A percentile compares a stretch with the other conserved stretches of the same genome.
Evolutionary conservation across 2,329 filamentous ascomycete genomes (phyloP).

Genomic region (Zymoseptoria tritici): DNA sequence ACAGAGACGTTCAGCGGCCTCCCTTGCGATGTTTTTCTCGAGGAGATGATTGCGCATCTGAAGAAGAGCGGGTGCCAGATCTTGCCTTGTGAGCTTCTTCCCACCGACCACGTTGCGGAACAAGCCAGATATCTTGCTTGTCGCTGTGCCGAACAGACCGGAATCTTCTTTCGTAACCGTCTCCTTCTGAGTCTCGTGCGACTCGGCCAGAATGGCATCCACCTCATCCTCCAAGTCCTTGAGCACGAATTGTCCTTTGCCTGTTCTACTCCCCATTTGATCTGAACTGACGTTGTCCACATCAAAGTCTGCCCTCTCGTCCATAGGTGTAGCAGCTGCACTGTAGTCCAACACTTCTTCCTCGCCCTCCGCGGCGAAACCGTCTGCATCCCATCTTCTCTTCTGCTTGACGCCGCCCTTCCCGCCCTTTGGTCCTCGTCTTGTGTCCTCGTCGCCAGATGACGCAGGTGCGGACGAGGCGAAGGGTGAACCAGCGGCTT

Average conservation of each 20-base stretch:
- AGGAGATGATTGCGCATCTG: slow-evolving; percentile 93
- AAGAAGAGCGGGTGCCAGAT: slow-evolving; percentile 86
- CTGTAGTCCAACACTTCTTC: slow-evolving; percentile 87
- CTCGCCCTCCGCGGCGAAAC: slow-evolving; percentile 74
- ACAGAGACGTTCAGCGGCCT: slow-evolving; percentile 85
- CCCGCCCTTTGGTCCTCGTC: slow-evolving; percentile 43
- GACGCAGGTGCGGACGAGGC: slow-evolving; percentile 56
- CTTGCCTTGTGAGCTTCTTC: slow-evolving; percentile 80
- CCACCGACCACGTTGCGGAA: slow-evolving; percentile 94
- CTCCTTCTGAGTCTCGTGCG: slow-evolving; percentile 57
- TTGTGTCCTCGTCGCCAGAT: slow-evolving; percentile 72
- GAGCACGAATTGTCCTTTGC: slow-evolving; percentile 85
- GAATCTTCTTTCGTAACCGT: slow-evolving; percentile 54
- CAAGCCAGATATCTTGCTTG: slow-evolving; percentile 76
- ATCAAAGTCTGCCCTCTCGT: slow-evolving; percentile 40
- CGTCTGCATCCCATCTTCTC: slow-evolving; percentile 87
- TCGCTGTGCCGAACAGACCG: slow-evolving; percentile 68
- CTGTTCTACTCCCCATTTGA: slow-evolving; percentile 77
- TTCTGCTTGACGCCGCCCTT: slow-evolving; percentile 67
- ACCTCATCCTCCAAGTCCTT: slow-evolving; percentile 93
- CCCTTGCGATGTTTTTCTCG: slow-evolving; percentile 91
- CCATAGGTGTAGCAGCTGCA: slow-evolving; percentile 46
- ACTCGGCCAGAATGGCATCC: slow-evolving; percentile 74
- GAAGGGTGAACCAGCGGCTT: slow-evolving; percentile 46
- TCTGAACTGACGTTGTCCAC: slow-evolving; percentile 69